These are phyloP conservation scores for Penicillium macrosclerotiorum DNA, from an alignment of 495 filamentous ascomycete genomes.

Conservation along the genomic window DNA sequence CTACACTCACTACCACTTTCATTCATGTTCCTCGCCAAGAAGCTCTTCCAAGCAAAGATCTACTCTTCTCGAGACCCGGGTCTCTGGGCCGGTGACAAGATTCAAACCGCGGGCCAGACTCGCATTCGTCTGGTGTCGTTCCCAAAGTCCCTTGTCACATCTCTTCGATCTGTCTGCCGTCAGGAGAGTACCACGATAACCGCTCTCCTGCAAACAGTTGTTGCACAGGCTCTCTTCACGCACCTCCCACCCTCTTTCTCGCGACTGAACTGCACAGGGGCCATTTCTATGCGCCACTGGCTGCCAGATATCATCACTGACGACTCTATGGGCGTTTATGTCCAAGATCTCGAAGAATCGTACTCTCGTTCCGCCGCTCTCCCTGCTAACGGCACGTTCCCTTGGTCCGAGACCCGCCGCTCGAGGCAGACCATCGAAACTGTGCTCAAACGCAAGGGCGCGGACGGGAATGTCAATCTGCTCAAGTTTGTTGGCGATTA, in stretches of 20 bases:
- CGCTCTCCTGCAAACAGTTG: slow-evolving; percentile 28
- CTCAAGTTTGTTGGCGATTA: slow-evolving; percentile 37
- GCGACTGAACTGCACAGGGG: slow-evolving; percentile 17
- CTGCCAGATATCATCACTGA: slow-evolving; percentile 31
- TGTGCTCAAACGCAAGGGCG: slow-evolving; percentile 29
- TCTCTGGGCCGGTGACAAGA: slow-evolving; percentile 25
- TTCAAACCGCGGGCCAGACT: slow-evolving; percentile 20
- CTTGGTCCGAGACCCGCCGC: slow-evolving; percentile 39
- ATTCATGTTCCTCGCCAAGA: slow-evolving; percentile 18
- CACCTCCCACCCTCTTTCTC: slow-evolving; percentile 25
- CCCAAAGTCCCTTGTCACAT: slow-evolving; percentile 14
- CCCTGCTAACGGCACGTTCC: slow-evolving; percentile 10
- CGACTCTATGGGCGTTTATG: slow-evolving; percentile 40
- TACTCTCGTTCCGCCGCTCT: slow-evolving; percentile 12
- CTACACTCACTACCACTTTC: slow-evolving; percentile 28
- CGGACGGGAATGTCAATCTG: slow-evolving; percentile 32
- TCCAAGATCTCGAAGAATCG: slow-evolving; percentile 23
- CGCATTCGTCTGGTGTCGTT: slow-evolving; percentile 19
- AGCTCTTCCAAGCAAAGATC: slow-evolving; percentile 29
- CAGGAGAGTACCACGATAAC: slow-evolving; percentile 38
- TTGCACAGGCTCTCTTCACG: slow-evolving; percentile 34
- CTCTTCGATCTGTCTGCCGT: slow-evolving; percentile 26
- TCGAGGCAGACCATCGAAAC: slow-evolving; percentile 28
- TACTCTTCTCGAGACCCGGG: slow-evolving; percentile 17
- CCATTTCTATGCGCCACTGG: slow-evolving; percentile 36